Conservation (phyloP, 2,329 filamentous ascomycete genomes). For the Pyrenochaeta sp. region DNA sequence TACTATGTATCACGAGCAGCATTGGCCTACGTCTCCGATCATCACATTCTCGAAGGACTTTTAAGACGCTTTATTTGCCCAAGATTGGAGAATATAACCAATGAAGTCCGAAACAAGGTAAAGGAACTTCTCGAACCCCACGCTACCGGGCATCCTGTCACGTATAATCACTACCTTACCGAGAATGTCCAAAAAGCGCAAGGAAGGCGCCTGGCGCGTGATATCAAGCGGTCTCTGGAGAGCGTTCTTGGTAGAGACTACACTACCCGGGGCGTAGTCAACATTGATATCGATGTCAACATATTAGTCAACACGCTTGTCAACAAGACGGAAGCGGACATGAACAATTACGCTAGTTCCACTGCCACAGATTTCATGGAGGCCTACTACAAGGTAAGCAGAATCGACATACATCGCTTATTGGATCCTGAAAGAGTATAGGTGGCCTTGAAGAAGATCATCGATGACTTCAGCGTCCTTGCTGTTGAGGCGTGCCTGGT, state of each 20-base stretch:
- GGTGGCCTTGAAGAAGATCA: constrained; percentile 53
- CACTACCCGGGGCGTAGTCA: neutral
- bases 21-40: constrained; percentile 13
- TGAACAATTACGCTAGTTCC: constrained; percentile 40
- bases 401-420: neutral
- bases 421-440: constrained; percentile 10
- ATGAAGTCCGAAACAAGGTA: constrained; percentile 15
- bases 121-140: constrained; percentile 25
- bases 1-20: constrained; percentile 1
- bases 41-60: constrained; percentile 5
- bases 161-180: constrained; percentile 51
- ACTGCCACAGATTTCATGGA: constrained; percentile 41
- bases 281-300: constrained; percentile 11
- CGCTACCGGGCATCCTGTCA: constrained; percentile 34
- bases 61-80: constrained; percentile 8
- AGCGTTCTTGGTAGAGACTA: constrained; percentile 13
- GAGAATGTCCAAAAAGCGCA: constrained; percentile 46
- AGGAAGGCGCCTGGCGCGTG: constrained; percentile 13
- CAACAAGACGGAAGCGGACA: constrained; percentile 31
- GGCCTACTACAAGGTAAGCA: constrained; percentile 38
- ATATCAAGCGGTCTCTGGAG: constrained; percentile 23
- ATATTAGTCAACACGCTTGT: constrained; percentile 20
- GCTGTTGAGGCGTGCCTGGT: constrained; percentile 50
- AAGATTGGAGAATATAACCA: constrained; percentile 8
- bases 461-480: constrained; percentile 52